phyloP scores from a whole-genome alignment of 208 protist species.

The Crithidia fasciculata region DNA sequence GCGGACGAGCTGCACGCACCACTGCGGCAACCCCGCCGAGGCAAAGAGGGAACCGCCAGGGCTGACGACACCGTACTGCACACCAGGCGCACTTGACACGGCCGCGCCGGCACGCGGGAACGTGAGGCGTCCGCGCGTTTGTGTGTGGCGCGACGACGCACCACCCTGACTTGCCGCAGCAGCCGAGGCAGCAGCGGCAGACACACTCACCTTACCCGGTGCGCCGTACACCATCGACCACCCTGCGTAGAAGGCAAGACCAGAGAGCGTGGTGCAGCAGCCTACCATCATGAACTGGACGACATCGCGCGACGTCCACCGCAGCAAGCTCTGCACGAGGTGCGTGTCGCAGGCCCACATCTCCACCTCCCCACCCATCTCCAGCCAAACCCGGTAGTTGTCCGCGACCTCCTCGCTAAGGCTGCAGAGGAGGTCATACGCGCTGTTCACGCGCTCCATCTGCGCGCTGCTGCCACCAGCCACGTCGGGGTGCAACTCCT shows the following conservation, averaged over 20 bases:
- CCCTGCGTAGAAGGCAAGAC: conserved; percentile 7
- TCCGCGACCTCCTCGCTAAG: conserved; percentile 12
- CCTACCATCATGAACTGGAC: conserved; percentile 40
- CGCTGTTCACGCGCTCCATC: conserved; percentile 56
- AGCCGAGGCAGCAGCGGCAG: too few species aligned
- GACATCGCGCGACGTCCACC: conserved; percentile 16
- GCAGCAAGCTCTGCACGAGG: conserved; percentile 2
- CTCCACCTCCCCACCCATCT: conserved; percentile 29
- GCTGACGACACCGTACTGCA: conserved; percentile 36
- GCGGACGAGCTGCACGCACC: not conserved
- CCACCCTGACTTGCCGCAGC: too few species aligned
- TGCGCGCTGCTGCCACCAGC: conserved; percentile 29
- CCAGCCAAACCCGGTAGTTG: conserved; percentile 32
- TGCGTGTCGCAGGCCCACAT: not conserved
- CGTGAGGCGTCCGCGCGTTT: conserved; percentile 3
- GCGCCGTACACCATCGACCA: conserved; percentile 14
- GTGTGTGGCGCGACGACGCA: too few species aligned
- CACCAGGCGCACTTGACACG: conserved; percentile 6
- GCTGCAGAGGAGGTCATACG: conserved; percentile 35
- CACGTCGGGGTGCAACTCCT: conserved; percentile 45
- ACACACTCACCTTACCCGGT: not conserved
- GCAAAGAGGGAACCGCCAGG: conserved; percentile 13
- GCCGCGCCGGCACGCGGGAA: conserved; percentile 15
- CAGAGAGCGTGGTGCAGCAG: conserved; percentile 29
- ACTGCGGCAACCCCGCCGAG: not conserved